Conservation (phyloP, 2,329 filamentous ascomycete genomes). For the Epichloe elymi region DNA sequence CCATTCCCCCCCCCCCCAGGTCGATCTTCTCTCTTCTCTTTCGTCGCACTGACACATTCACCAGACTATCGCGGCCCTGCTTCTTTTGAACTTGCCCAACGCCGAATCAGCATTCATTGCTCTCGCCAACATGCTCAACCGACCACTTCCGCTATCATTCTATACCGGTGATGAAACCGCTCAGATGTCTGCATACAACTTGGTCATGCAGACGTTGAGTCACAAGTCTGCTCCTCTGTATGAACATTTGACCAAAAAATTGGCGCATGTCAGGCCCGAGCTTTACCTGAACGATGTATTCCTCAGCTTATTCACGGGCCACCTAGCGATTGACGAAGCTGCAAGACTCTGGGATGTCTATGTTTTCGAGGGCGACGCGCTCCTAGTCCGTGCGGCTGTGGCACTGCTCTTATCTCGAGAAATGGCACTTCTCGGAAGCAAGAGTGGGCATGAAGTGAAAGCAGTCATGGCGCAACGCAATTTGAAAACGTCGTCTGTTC, state of each 20-base stretch:
- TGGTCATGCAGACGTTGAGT: slow-evolving; percentile 52
- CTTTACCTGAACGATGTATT: slow-evolving; percentile 49
- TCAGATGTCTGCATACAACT: slow-evolving; percentile 54
- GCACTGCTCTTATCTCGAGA: slow-evolving; percentile 47
- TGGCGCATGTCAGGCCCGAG: slow-evolving; percentile 33
- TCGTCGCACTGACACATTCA: slow-evolving; percentile 9
- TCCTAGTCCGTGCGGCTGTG: slow-evolving; percentile 58
- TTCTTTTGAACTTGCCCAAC: slow-evolving; percentile 57
- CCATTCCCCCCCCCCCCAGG: too few relatives aligned
- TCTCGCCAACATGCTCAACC: slow-evolving; percentile 66
- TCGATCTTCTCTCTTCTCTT: neutral
- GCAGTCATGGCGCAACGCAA: slow-evolving; percentile 21
- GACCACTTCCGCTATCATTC: slow-evolving; percentile 61
- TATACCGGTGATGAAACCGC: slow-evolving; percentile 57
- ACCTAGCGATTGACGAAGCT: slow-evolving; percentile 55
- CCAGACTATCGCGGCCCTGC: slow-evolving; percentile 57
- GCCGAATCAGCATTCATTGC: slow-evolving; percentile 54
- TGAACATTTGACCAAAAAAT: slow-evolving; percentile 43
- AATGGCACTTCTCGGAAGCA: slow-evolving; percentile 35
- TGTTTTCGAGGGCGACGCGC: slow-evolving; percentile 65
- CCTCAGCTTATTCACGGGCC: slow-evolving; percentile 48
- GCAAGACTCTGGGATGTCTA: slow-evolving; percentile 70
- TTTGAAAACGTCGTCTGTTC: slow-evolving; percentile 16
- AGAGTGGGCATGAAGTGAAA: slow-evolving; percentile 30
- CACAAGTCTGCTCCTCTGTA: slow-evolving; percentile 53